phyloP scores from a whole-genome alignment of 768 basidiomycete genomes.

The Suillus subluteus region DNA sequence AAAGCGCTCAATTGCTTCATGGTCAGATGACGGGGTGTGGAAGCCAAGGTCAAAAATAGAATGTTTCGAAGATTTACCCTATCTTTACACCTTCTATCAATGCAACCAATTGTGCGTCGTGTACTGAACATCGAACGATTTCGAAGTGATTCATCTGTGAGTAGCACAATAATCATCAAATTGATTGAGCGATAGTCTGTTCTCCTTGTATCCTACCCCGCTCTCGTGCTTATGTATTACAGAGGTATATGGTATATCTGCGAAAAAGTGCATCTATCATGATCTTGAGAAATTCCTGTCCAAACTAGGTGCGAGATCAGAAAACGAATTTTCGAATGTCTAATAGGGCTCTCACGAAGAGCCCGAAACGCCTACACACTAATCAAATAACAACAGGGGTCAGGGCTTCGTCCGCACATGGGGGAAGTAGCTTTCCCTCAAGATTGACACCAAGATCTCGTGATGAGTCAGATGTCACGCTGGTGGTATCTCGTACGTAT shows the following conservation, averaged over 20 bases:
- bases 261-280: neutral
- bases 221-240: conserved; percentile 4
- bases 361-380: neutral
- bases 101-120: neutral
- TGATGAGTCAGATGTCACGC: conserved; percentile 30
- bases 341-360: neutral
- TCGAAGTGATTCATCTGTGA: neutral
- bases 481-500: conserved; percentile 34
- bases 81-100: conserved; percentile 2
- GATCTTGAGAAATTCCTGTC: neutral
- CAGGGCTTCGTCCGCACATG: conserved; percentile 23
- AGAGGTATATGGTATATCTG: neutral
- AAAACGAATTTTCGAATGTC: conserved; percentile 3
- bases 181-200: neutral
- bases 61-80: neutral
- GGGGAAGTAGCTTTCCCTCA: conserved; percentile 29
- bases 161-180: neutral
- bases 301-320: neutral
- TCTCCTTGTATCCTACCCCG: neutral
- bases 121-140: neutral
- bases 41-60: neutral
- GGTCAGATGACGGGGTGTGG: neutral
- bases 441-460: conserved; percentile 33
- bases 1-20: neutral
- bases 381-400: conserved; percentile 34